These are phyloP conservation scores for Candida sanyaensis DNA, from an alignment of 1,139 yeast genomes.

Conservation along the genomic window DNA sequence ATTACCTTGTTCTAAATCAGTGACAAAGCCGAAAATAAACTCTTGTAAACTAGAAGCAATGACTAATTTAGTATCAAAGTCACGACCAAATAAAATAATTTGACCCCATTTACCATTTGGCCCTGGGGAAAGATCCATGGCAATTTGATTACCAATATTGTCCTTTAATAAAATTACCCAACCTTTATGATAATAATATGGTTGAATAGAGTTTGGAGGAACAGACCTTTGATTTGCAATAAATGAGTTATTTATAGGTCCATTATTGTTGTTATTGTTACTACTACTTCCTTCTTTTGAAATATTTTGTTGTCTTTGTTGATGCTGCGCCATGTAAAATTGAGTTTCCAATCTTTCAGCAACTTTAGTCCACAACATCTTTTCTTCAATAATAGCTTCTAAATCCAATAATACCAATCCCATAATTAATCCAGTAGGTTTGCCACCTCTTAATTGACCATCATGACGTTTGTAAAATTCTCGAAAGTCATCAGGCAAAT, in stretches of 20 bases:
- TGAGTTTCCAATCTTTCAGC: slow-evolving; percentile 53
- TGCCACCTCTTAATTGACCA: slow-evolving; percentile 78
- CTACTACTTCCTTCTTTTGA: slow-evolving; percentile 9
- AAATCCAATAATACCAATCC: slow-evolving; percentile 72
- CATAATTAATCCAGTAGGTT: slow-evolving; percentile 72
- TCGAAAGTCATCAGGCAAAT: slow-evolving; percentile 73
- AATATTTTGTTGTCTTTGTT: slow-evolving; percentile 21
- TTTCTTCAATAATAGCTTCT: slow-evolving; percentile 70
- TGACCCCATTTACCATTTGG: slow-evolving; percentile 64
- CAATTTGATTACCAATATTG: slow-evolving; percentile 61
- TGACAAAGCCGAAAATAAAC: slow-evolving; percentile 48
- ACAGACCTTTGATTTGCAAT: slow-evolving; percentile 54
- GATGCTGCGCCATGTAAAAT: slow-evolving; percentile 34
- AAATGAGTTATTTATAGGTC: slow-evolving; percentile 29
- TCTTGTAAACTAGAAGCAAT: slow-evolving; percentile 59
- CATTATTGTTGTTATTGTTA: slow-evolving; percentile 10
- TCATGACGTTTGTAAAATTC: slow-evolving; percentile 77
- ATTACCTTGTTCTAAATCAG: slow-evolving; percentile 56
- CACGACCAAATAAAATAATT: slow-evolving; percentile 63
- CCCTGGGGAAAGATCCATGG: slow-evolving; percentile 64
- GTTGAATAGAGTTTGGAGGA: slow-evolving; percentile 59
- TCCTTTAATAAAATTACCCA: slow-evolving; percentile 66
- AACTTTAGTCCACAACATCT: slow-evolving; percentile 72
- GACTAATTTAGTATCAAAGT: slow-evolving; percentile 62
- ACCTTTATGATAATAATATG: slow-evolving; percentile 55